Base-by-base conservation (phyloP, 2,329 filamentous ascomycete genomes). In the Penicillium italicum region DNA sequence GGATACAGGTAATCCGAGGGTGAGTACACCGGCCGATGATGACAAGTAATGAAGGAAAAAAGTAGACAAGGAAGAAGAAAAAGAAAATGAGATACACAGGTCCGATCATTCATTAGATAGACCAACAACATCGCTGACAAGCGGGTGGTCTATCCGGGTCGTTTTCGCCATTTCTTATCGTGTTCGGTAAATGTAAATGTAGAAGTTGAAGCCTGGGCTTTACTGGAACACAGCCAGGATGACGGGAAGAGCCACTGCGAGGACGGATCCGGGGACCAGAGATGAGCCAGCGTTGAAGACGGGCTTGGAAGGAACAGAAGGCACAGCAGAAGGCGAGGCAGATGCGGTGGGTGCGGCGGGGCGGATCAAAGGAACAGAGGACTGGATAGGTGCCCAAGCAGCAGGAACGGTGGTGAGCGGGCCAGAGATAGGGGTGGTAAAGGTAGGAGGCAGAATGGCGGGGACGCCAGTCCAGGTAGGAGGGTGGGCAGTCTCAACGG, bases 211-310 rank as follows among this genome's bases (percentile, higher is more conserved):
- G 5, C n/a, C 6, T 7, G 12, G 6, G 5, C 8, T 46, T 36
- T 60, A 65, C 40, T 63, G 56, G 40, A 65, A 59, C 33, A 64
- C 40, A 16, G 62, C 60, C 47, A 64, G 18, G 16, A 65, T 49
- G 37, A 63, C 28, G 14, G 62, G 59, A 16, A 64, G 34, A 38
- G 56, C 62, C 2, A 63, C n/a, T 4, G 56, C 63, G 20, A 63
- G 24, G 18, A 62, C 24, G 2, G 52, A 60, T 26, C 53, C 60
- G 2, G 63, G 61, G 2, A 52, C 30, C 40, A 66, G 31, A 16
- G 62, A 30, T 0, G 62, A 61, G 14, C 56, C 63, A n/a, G 61
- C 61, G 34, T 66, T 66, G 62, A 58, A 66, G 20, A 51, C 52
- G 2, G 63, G 59, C 44, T 42, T 38, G 0, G 43, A 9, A 8